Evolutionary conservation across 2,329 filamentous ascomycete species (phyloP).

Genomic region (Cladophialophora chaetospira): DNA sequence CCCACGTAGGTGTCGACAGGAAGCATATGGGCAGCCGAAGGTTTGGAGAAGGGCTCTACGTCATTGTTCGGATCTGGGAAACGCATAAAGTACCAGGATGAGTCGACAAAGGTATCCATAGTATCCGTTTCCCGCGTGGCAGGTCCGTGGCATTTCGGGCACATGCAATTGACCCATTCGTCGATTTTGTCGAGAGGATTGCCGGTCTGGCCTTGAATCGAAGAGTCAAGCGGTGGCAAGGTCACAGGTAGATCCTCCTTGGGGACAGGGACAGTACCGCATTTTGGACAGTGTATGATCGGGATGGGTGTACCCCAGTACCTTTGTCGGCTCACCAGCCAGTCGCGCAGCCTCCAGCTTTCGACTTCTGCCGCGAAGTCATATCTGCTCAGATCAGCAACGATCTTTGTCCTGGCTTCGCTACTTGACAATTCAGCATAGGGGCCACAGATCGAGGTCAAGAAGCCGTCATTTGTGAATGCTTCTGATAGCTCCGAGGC

Average conservation of each 20-base stretch:
- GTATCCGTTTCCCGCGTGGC: constrained; percentile 87
- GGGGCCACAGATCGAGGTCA: constrained; percentile 66
- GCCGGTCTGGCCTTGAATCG: constrained; percentile 67
- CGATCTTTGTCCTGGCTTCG: constrained; percentile 63
- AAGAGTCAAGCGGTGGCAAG: constrained; percentile 68
- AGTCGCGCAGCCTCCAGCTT: constrained; percentile 81
- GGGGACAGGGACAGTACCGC: constrained; percentile 78
- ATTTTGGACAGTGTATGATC: constrained; percentile 76
- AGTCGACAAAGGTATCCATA: constrained; percentile 96
- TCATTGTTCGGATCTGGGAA: constrained; percentile 72
- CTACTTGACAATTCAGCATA: constrained; percentile 66
- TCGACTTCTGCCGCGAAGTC: constrained; percentile 65
- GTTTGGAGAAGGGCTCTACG: constrained; percentile 62
- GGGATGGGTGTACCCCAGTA: constrained; percentile 93
- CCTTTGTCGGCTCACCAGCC: constrained; percentile 87
- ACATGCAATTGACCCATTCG: constrained; percentile 73
- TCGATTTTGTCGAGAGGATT: constrained; percentile 74
- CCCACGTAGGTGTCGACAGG: constrained; percentile 89
- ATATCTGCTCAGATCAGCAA: constrained; percentile 52
- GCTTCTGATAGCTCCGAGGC: constrained; percentile 50
- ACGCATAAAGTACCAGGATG: constrained; percentile 88
- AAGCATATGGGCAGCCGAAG: constrained; percentile 58
- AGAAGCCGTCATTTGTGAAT: constrained; percentile 65
- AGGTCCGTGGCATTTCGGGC: constrained; percentile 67
- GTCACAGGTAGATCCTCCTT: constrained; percentile 73